These are phyloP conservation scores for Dillenia suffruticosa DNA, from an alignment of 164 flowering plant genomes.

Conservation along the genomic window DNA sequence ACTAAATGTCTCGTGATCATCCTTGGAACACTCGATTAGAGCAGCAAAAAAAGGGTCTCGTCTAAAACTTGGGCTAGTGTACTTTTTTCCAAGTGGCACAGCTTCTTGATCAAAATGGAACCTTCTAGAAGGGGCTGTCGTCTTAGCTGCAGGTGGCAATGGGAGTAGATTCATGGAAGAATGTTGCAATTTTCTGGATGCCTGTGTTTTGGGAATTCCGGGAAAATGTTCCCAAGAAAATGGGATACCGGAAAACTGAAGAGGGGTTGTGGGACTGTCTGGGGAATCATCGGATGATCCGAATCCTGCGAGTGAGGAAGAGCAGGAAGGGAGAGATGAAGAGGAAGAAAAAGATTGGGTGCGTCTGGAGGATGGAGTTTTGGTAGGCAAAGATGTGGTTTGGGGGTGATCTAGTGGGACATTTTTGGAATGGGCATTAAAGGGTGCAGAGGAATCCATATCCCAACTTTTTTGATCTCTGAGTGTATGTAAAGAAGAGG, in stretches of 20 bases:
- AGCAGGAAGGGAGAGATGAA: constrained; percentile 5
- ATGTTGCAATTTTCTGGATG: constrained; percentile 14
- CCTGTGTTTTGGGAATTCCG: constrained; percentile 48
- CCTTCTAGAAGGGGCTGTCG: constrained; percentile 13
- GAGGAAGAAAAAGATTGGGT: constrained; percentile 17
- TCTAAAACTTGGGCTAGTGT: not conserved
- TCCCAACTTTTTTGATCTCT: not conserved
- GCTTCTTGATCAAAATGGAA: not conserved
- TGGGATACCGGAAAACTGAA: constrained; percentile 37
- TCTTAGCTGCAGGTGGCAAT: constrained; percentile 34
- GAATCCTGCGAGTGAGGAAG: no score
- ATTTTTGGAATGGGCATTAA: not conserved
- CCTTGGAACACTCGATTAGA: constrained; percentile 46
- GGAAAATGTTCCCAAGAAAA: constrained; percentile 69
- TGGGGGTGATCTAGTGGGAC: not conserved
- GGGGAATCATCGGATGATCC: constrained; percentile 9
- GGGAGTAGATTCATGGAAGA: constrained; percentile 22
- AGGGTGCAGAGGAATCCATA: constrained; percentile 5
- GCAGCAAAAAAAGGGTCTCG: constrained; percentile 59
- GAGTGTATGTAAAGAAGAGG: not conserved
- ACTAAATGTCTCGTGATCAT: constrained; percentile 12
- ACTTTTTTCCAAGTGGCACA: constrained; percentile 1
- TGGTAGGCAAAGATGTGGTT: constrained; percentile 1
- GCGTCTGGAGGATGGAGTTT: constrained; percentile 10
- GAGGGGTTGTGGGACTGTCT: constrained; percentile 26